Base-by-base conservation (phyloP, 139 green algal species). In the Volvox africanus region DNA sequence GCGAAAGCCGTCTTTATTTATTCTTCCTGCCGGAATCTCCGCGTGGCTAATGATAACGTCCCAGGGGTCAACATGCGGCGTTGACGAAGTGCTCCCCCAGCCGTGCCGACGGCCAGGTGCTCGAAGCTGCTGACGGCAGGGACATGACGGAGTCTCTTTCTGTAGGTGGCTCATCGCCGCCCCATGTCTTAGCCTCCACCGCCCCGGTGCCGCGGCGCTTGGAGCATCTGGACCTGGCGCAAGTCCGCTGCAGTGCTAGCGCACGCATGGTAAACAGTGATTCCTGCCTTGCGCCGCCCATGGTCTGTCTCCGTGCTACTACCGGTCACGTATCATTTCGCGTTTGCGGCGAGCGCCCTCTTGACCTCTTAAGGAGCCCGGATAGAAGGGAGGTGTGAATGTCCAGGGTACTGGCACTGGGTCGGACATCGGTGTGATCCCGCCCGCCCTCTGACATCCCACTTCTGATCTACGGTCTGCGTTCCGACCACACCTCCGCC, bases 201-300 rank as follows among this genome's bases (percentile, higher is more conserved):
- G 20, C 33, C 30, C 33, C 32, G 6, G 1, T 88, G n/a, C 50
- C 86, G 9, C 36, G 36, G 80, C 89, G 81, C 69, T 65, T 93
- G 76, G 44, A 80, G n/a, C 91, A 82, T 22, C 76, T 93, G 44
- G 91, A 93, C 65, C 75, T 83, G 18, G 82, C 82, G 6, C 68
- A 82, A 28, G 65, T 28, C 21, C 65, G 16, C 65, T 11, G 65
- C 65, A 11, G 65, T 12, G 5, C 65, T 2, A 73, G 65, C 65
- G 21, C 24, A 12, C 65, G 65, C 12, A 73, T 28, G 65, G 65
- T 73, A 73, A 6, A 73, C 65, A 55, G 44, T 55, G 5, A 55
- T 9, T 55, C 44, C 9, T 55, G 44, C 9, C 5, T 55, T 9
- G 44, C 5, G 44, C 44, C 44, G 5, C n/a, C 44, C 44, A 55